Base-by-base conservation (phyloP, 1,284 basidiomycete species). In the Coriolopsis trogii region DNA sequence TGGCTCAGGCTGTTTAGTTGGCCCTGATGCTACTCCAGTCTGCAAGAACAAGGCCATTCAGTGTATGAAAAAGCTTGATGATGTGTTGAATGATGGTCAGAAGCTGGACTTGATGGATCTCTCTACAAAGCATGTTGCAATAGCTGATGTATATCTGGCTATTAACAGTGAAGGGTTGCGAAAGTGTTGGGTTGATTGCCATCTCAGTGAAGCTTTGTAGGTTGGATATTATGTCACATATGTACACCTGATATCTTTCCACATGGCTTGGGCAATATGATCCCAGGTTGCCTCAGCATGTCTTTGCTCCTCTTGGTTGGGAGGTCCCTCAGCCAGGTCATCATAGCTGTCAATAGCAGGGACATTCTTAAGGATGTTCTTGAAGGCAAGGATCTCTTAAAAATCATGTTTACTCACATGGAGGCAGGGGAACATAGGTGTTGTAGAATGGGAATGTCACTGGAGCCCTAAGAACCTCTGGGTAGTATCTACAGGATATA, bases 191-290 rank as follows among this genome's bases (percentile, higher is more conserved):
- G n/a, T n/a, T n/a, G n/a, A n/a, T n/a, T n/a, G n/a, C n/a, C n/a
- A n/a, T 30, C 28, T 30, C 29, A 30, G 29, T 30, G 29, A 30
- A n/a, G 29, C 29, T 30, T 30, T 30, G 3, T 30, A 30, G 29
- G 10, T 30, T n/a, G 10, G n/a, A n/a, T 30, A 30, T 30, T n/a
- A n/a, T 24, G 30, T 34, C 29, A 30, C n/a, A n/a, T 30, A 30
- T 30, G 29, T 30, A n/a, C 29, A 4, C 52, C 36, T 55, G 41
- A 62, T 58, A 69, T 62, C 63, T 51, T 49, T 36, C 70, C 69
- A 72, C 67, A 71, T 71, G 13, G 33, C 57, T 24, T 46, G 36
- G 31, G 69, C 68, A 59, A 70, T 69, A 6, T 31, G 4, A 63
- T 71, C 69, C 18, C 63, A 42, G 6, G 42, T 34, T 18, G 29